A percentile compares a stretch with the other conserved stretches of the same genome.
Conservation (phyloP, 2,329 filamentous ascomycete genomes). For the Mycocentrospora acerina region DNA sequence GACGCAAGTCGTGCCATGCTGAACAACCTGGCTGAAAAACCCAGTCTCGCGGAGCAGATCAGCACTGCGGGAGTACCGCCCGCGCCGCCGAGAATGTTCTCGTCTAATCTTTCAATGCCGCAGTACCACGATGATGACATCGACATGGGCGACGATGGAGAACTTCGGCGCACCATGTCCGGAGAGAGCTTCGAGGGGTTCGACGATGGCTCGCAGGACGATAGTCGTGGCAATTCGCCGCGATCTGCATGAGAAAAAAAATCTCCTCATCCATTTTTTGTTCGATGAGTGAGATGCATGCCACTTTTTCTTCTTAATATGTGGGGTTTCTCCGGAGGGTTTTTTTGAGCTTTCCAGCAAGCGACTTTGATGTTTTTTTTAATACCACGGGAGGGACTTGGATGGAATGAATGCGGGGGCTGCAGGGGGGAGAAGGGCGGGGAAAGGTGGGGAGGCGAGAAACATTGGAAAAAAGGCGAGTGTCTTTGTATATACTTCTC, state of each 20-base stretch:
- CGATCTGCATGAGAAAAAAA: slow-evolving; percentile 16
- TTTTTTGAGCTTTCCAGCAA: too few species aligned
- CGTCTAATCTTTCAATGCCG: slow-evolving; percentile 23
- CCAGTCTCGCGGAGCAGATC: slow-evolving; percentile 40
- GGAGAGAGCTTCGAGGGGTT: slow-evolving; percentile 37
- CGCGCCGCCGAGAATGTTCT: slow-evolving; percentile 24
- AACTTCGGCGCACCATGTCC: slow-evolving; percentile 21
- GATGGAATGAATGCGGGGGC: too few species aligned
- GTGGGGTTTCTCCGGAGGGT: too few species aligned
- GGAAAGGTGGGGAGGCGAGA: too few species aligned
- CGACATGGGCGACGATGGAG: slow-evolving; percentile 30
- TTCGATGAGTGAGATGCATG: too few species aligned
- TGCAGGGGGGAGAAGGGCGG: too few species aligned
- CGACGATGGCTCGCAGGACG: slow-evolving; percentile 28
- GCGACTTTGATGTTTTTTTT: too few species aligned
- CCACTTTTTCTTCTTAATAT: too few species aligned
- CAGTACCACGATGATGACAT: slow-evolving; percentile 25
- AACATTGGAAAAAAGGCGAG: too few species aligned
- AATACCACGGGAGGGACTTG: too few species aligned
- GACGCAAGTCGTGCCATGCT: slow-evolving; percentile 49
- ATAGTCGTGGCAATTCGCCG: slow-evolving; percentile 23
- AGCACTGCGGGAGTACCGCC: slow-evolving; percentile 42
- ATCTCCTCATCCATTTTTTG: too few species aligned
- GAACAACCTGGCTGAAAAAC: slow-evolving; percentile 48
- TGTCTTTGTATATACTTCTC: too few species aligned